Evolutionary conservation across 2,329 filamentous ascomycete genomes (phyloP), one percentile per base, ranked within the genome.

Genomic region (Neofusicoccum sp.): DNA sequence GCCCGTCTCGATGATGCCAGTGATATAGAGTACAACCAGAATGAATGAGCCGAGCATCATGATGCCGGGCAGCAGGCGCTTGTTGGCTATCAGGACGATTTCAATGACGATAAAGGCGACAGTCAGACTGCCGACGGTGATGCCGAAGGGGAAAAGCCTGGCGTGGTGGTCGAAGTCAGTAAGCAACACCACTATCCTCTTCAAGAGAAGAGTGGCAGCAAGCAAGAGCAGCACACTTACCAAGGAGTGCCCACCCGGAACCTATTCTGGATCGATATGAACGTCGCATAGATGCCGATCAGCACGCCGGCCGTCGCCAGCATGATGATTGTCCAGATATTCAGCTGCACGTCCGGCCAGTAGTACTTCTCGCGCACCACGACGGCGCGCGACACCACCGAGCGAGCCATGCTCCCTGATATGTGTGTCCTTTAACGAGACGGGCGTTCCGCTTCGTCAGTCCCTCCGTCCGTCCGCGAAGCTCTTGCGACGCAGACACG

Each of bases 61-160:
- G 60, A 84, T 78, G 40, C 81, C 82, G 0, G 85, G 85, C 3
- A 87, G 77, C 3, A 87, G 76, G 60, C 82, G 79, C 26, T 81
- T 79, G 64, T 84, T 81, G 7, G 79, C 74, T 48, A 84, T 81
- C 51, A 86, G 81, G 65, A 81, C 71, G 65, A 86, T 76, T 70
- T 86, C 81, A 64, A 85, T 72, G 67, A 84, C 71, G 66, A 87
- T 80, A 76, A 86, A 86, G 66, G 83, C 68, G 58, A 87, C 74
- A 31, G 81, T 81, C 1, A 88, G 77, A 2, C 79, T 71, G 69
- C 83, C 81, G 65, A 82, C 78, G 14, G 84, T 81, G 58, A 87
- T 80, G 73, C 84, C 85, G 73, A 82, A 88, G 30, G 85, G 85
- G 74, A 88, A 85, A 64, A 88, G 79, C 85, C 85, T 88, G 67